Evolutionary conservation across 441 rosid species (phyloP).

Genomic region (Mallotus japonicus): DNA sequence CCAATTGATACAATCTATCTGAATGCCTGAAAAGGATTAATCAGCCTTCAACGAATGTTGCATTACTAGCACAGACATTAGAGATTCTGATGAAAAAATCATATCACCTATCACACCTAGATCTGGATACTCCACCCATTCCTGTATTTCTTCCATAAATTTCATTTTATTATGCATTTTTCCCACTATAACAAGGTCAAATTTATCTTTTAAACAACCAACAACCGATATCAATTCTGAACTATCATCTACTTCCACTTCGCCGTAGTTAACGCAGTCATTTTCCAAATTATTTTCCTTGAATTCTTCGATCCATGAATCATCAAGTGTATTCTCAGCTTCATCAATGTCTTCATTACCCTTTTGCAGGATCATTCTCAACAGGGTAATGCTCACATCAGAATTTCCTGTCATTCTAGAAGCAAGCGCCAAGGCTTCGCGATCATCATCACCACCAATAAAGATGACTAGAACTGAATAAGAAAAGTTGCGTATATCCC

Average conservation of each 20-base stretch:
- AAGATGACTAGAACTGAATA: constrained; percentile 20
- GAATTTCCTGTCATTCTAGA: constrained; percentile 28
- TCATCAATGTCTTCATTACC: not conserved
- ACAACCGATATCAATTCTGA: constrained; percentile 18
- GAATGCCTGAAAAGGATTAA: not conserved
- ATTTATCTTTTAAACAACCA: constrained; percentile 9
- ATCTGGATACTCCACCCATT: constrained; percentile 37
- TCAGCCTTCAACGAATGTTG: constrained; percentile 14
- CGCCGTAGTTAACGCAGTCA: not conserved
- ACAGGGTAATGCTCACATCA: constrained; percentile 12
- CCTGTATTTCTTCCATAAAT: constrained; percentile 21
- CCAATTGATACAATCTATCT: not conserved
- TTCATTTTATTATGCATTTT: not conserved
- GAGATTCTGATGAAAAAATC: constrained; percentile 27
- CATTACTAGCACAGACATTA: constrained; percentile 29
- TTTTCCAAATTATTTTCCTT: not conserved
- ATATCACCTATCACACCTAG: constrained; percentile 43
- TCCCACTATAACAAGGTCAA: constrained; percentile 37
- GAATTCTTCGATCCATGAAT: constrained; percentile 17
- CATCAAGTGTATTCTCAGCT: constrained; percentile 23
- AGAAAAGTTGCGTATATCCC: not conserved
- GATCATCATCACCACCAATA: constrained; percentile 37
- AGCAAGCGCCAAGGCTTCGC: constrained; percentile 37
- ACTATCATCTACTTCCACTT: not conserved
- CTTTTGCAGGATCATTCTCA: not conserved